These are phyloP conservation scores for Alternaria dauci DNA, from an alignment of 2,329 filamentous ascomycete genomes.

Conservation along the genomic window DNA sequence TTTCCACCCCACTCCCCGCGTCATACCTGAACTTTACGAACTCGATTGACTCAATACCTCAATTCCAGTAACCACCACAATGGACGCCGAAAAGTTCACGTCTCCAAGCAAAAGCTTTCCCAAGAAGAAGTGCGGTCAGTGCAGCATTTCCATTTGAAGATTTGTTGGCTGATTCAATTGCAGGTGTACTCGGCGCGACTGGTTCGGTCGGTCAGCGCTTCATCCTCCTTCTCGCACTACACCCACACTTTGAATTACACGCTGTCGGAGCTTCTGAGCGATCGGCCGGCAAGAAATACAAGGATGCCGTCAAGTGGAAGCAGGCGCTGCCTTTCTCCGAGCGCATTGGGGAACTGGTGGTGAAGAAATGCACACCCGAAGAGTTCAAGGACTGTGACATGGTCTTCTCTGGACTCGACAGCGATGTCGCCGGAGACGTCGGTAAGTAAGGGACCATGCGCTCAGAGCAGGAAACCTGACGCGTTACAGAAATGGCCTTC, in stretches of 20 bases:
- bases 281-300: slow-evolving; percentile 92
- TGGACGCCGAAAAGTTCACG: slow-evolving; percentile 57
- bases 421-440: slow-evolving; percentile 89
- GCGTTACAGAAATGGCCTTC: slow-evolving; percentile 77
- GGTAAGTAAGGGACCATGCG: slow-evolving; percentile 62
- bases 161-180: slow-evolving; percentile 22
- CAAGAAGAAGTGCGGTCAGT: slow-evolving; percentile 62
- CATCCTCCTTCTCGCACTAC: slow-evolving; percentile 86
- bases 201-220: slow-evolving; percentile 96
- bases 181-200: slow-evolving; percentile 82
- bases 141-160: slow-evolving; percentile 48
- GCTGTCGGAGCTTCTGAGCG: slow-evolving; percentile 89
- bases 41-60: slow-evolving; percentile 33
- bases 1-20: slow-evolving; percentile 36
- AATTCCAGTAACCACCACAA: slow-evolving; percentile 36
- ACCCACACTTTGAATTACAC: slow-evolving; percentile 86
- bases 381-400: slow-evolving; percentile 91
- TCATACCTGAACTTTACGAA: slow-evolving; percentile 32
- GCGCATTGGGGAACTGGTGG: slow-evolving; percentile 77
- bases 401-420: slow-evolving; percentile 91
- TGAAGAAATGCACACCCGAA: slow-evolving; percentile 82
- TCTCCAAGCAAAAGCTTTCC: slow-evolving; percentile 53
- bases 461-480: slow-evolving; percentile 1
- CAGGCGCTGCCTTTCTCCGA: slow-evolving; percentile 83
- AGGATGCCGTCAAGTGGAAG: slow-evolving; percentile 95